phyloP scores from a whole-genome alignment of 108 stramenopile genomes.

The Pseudonitzschia multiseries region DNA sequence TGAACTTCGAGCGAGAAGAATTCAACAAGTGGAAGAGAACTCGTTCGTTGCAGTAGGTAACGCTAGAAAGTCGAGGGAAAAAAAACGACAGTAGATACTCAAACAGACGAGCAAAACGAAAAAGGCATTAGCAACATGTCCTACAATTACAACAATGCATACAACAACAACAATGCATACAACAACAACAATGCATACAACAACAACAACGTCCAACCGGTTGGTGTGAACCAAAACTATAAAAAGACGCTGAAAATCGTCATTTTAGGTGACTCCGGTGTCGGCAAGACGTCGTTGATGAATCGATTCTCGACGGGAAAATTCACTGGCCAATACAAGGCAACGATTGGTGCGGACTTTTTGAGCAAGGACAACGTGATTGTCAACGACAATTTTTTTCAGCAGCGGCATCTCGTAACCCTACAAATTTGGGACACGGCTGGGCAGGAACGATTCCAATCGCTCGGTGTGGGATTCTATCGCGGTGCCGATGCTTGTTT shows the following conservation, averaged over 20 bases:
- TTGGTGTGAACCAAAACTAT: background rate
- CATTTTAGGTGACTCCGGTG: conserved; percentile 95
- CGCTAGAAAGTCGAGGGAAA: background rate
- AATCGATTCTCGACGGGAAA: conserved; percentile 95
- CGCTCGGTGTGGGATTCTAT: conserved; percentile 96
- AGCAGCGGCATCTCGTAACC: conserved; percentile 72
- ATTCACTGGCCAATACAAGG: conserved; percentile 96
- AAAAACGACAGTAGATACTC: background rate
- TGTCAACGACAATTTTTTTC: conserved; percentile 54
- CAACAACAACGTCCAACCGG: background rate
- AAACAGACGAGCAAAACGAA: background rate
- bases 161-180: too few relatives aligned
- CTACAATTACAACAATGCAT: conserved; percentile 4
- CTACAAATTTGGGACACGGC: conserved; percentile 99
- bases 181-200: background rate
- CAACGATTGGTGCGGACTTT: conserved; percentile 99
- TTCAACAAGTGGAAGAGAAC: too few relatives aligned
- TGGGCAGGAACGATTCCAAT: conserved; percentile 98
- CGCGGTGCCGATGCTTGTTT: conserved; percentile 97
- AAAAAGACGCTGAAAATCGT: conserved; percentile 90
- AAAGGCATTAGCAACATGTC: background rate
- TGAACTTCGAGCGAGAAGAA: too few relatives aligned
- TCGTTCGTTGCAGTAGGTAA: background rate
- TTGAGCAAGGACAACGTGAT: conserved; percentile 86
- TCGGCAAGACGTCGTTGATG: conserved; percentile 98